These are phyloP conservation scores for Volvox carteri DNA, from an alignment of 163 green algal species.

Conservation along the genomic window DNA sequence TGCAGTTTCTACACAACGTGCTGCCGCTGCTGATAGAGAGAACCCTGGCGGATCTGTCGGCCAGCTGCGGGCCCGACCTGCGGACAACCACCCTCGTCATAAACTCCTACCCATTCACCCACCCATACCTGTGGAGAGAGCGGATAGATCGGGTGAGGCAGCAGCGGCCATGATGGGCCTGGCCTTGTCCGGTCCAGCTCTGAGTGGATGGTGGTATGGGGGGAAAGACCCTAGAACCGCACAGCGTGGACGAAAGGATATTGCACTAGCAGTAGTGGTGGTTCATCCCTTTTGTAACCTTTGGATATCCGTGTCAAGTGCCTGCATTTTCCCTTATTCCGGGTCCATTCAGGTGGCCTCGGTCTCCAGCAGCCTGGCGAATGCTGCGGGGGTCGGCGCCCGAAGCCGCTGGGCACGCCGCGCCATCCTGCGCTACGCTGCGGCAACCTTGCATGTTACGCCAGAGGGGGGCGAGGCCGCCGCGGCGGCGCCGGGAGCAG, in stretches of 20 bases:
- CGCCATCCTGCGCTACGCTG: slow-evolving; percentile 11
- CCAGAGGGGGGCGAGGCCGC: background rate
- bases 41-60: background rate
- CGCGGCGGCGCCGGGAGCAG: background rate
- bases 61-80: slow-evolving; percentile 39
- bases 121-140: slow-evolving; percentile 10
- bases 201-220: too few relatives aligned
- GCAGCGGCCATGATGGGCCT: too few relatives aligned
- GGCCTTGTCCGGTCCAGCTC: too few relatives aligned
- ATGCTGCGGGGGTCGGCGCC: background rate
- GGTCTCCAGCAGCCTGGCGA: background rate
- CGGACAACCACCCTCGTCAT: slow-evolving; percentile 36
- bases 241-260: too few relatives aligned
- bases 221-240: too few relatives aligned
- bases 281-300: too few relatives aligned
- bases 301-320: too few relatives aligned
- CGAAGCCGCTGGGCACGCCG: slow-evolving; percentile 29
- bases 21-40: slow-evolving; percentile 24
- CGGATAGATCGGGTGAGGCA: background rate
- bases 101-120: slow-evolving; percentile 37
- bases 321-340: too few relatives aligned
- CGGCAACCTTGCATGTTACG: slow-evolving; percentile 32
- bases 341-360: background rate
- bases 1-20: slow-evolving; percentile 36
- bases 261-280: too few relatives aligned